phyloP scores from a whole-genome alignment of 257 asterid species.

The Lavandula angustifolia region DNA sequence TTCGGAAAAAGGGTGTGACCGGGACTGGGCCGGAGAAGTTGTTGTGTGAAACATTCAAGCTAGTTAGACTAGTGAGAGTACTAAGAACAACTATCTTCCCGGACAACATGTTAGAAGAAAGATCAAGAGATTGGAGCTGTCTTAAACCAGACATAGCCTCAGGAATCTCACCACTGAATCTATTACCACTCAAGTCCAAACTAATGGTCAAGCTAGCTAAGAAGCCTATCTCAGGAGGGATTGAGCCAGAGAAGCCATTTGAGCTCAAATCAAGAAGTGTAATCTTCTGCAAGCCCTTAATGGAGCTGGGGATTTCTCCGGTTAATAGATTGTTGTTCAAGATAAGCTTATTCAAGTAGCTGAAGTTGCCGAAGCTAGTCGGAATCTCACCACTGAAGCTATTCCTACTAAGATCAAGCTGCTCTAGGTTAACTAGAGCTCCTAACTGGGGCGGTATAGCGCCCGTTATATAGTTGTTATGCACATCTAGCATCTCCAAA shows the following conservation, averaged over 20 bases:
- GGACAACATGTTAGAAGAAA: slow-evolving; percentile 54
- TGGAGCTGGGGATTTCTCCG: slow-evolving; percentile 60
- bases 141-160: slow-evolving; percentile 66
- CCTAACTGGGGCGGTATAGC: slow-evolving; percentile 66
- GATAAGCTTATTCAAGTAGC: slow-evolving; percentile 77
- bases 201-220: slow-evolving; percentile 71
- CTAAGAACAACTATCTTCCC: slow-evolving; percentile 66
- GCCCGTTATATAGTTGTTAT: slow-evolving; percentile 67
- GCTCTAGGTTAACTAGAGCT: slow-evolving; percentile 74
- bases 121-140: slow-evolving; percentile 82
- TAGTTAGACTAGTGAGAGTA: slow-evolving; percentile 73
- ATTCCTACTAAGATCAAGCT: slow-evolving; percentile 89
- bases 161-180: slow-evolving; percentile 74
- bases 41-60: slow-evolving; percentile 68
- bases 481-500: slow-evolving; percentile 84
- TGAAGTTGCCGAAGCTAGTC: slow-evolving; percentile 74
- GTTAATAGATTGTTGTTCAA: slow-evolving; percentile 66
- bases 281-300: slow-evolving; percentile 66
- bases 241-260: slow-evolving; percentile 65
- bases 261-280: slow-evolving; percentile 86
- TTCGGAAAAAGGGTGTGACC: slow-evolving; percentile 72
- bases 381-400: slow-evolving; percentile 77
- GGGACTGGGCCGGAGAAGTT: slow-evolving; percentile 92
- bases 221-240: slow-evolving; percentile 69
- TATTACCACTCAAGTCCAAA: slow-evolving; percentile 73